These are phyloP conservation scores for Leucogyrophana mollusca DNA, from an alignment of 768 basidiomycete species.

Conservation along the genomic window DNA sequence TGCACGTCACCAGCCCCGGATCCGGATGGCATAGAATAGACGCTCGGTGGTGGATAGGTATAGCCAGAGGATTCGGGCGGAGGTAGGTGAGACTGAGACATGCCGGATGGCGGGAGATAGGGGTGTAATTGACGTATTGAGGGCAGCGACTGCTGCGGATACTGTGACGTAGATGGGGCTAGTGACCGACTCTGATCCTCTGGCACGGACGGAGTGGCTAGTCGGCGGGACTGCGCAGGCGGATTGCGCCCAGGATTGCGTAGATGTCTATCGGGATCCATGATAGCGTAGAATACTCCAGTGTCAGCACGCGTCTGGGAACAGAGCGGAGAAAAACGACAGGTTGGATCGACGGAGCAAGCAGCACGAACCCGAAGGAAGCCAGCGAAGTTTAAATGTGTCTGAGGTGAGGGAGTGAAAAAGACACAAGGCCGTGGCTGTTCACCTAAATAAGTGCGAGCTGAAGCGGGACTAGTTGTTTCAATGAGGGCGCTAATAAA, in stretches of 20 bases:
- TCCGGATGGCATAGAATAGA: constrained; percentile 19
- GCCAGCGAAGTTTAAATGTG: constrained; percentile 20
- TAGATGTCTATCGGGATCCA: constrained; percentile 39
- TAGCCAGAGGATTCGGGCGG: constrained; percentile 25
- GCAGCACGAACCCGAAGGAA: constrained; percentile 20
- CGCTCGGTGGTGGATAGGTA: constrained; percentile 21
- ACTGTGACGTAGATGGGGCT: constrained; percentile 17
- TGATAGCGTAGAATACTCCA: constrained; percentile 8
- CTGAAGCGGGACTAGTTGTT: constrained; percentile 25
- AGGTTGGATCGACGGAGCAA: constrained; percentile 21
- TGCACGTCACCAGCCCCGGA: constrained; percentile 27
- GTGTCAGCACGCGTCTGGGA: constrained; percentile 14
- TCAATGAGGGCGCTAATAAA: constrained; percentile 22
- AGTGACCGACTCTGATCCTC: constrained; percentile 27
- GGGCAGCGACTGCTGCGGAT: constrained; percentile 44
- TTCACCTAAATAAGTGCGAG: constrained; percentile 25
- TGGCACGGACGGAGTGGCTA: constrained; percentile 23
- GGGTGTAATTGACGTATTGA: constrained; percentile 71
- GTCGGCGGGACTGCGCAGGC: constrained; percentile 20
- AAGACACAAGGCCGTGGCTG: constrained; percentile 18
- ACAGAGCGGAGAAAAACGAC: constrained; percentile 4
- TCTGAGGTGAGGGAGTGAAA: constrained; percentile 15
- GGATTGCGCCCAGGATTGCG: constrained; percentile 30
- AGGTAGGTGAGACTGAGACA: constrained; percentile 25
- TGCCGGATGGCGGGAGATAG: constrained; percentile 54